phyloP scores from a whole-genome alignment of 768 basidiomycete genomes.

The Xerocomellus dryophilus region DNA sequence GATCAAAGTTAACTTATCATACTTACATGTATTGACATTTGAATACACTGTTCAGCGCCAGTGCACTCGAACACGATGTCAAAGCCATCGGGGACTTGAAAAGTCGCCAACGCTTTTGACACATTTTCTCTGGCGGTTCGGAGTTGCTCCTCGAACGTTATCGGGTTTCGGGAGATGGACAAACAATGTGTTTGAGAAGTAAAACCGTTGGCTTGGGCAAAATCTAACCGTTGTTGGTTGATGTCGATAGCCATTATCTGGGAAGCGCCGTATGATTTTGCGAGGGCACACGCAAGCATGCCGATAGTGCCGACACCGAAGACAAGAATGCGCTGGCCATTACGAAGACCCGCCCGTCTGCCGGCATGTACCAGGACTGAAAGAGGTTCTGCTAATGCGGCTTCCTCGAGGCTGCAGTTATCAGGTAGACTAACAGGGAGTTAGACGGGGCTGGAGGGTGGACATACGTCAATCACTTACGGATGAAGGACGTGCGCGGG shows the following conservation, averaged over 20 bases:
- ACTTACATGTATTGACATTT: slow-evolving; percentile 86
- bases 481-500: slow-evolving; percentile 83
- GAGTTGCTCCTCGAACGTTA: slow-evolving; percentile 55
- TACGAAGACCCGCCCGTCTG: slow-evolving; percentile 40
- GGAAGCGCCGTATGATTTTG: slow-evolving; percentile 66
- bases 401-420: slow-evolving; percentile 70
- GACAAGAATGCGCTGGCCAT: slow-evolving; percentile 75
- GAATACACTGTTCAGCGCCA: slow-evolving; percentile 88
- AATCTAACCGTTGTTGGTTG: slow-evolving; percentile 75
- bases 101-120: slow-evolving; percentile 48
- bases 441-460: slow-evolving; percentile 9
- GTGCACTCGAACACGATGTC: slow-evolving; percentile 95
- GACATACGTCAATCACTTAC: slow-evolving; percentile 45
- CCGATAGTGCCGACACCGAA: slow-evolving; percentile 95
- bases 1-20: slow-evolving; percentile 7
- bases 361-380: slow-evolving; percentile 78
- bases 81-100: slow-evolving; percentile 72
- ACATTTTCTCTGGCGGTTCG: slow-evolving; percentile 59
- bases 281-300: slow-evolving; percentile 80
- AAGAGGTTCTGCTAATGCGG: slow-evolving; percentile 90
- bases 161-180: slow-evolving; percentile 46
- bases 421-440: slow-evolving; percentile 61
- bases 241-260: slow-evolving; percentile 82
- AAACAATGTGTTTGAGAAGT: slow-evolving; percentile 70
- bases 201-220: slow-evolving; percentile 74